Evolutionary conservation across 768 basidiomycete genomes (phyloP), one percentile per base, ranked within the genome.

Genomic region (Piloderma croceum): DNA sequence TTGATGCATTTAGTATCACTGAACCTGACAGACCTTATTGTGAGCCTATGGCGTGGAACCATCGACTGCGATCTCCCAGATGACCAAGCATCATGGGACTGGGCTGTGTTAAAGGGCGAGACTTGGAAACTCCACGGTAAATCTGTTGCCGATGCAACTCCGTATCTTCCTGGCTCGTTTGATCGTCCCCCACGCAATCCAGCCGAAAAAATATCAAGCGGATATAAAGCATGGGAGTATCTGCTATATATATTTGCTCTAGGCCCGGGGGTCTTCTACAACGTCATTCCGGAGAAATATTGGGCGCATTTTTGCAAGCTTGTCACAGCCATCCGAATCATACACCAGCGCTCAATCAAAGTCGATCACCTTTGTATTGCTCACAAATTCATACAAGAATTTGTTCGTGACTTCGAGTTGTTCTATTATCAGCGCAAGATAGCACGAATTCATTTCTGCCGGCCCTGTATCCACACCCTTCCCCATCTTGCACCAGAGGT

Each of bases 401-500:
- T 60, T 47, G 40, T 54, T 6, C 36, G 34, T 1, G 60, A 61
- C 1, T 67, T 57, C 19, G 58, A 67, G 32, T 12, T 18, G 0
- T 7, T 61, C 0, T 67, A 65, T 33, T 51, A 52, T 37, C 51
- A 60, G 7, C 48, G 44, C 0, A n/a, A 35, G 1, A 32, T 36
- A 0, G 50, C 59, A 19, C 50, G 45, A 0, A 11, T 68, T 6
- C 64, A 68, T 32, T 58, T 68, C 29, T 25, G 58, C 9, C 27
- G 47, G 1, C 64, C 55, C 0, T 45, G 44, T 19, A 44, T 64
- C 3, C 67, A 68, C 35, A 43, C 48, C 6, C 29, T 54, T 3
- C 7, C 38, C 2, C 66, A 68, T 41, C 20, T 59, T 5, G 49
- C 46, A 5, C 15, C 38, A 1, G 54, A 65, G 38, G 48, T 43